Evolutionary conservation across 1,284 basidiomycete genomes (phyloP).

Genomic region (Boletus chippewaensis): DNA sequence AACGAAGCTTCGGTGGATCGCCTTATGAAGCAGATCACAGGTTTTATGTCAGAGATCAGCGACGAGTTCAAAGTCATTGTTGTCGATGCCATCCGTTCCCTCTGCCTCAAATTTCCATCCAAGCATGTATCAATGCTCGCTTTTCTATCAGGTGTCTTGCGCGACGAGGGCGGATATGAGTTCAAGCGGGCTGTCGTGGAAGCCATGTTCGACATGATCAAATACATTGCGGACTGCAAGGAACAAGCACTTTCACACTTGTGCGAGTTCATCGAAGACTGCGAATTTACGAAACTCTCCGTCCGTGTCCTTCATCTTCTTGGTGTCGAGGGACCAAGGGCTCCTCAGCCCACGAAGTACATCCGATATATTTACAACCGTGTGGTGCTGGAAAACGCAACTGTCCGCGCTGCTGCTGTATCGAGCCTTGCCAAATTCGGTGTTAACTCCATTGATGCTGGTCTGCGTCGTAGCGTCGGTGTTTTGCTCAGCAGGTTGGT

Average conservation of each 20-base stretch:
- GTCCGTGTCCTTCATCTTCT: constrained; percentile 95
- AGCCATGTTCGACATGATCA: constrained; percentile 99
- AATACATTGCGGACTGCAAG: constrained; percentile 92
- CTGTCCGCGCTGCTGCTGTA: constrained; percentile 95
- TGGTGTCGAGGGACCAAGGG: constrained; percentile 93
- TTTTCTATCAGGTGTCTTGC: constrained; percentile 89
- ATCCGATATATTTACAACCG: constrained; percentile 99
- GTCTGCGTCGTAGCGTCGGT: constrained; percentile 79
- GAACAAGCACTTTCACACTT: constrained; percentile 95
- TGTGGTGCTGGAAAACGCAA: constrained; percentile 97
- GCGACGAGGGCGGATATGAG: constrained; percentile 98
- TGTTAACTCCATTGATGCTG: constrained; percentile 73
- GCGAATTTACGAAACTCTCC: constrained; percentile 98
- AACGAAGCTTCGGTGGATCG: constrained; percentile 99
- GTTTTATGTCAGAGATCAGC: constrained; percentile 99
- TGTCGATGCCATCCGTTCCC: constrained; percentile 95
- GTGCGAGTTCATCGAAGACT: constrained; percentile 99
- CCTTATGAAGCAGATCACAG: constrained; percentile 98
- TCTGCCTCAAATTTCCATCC: constrained; percentile 97
- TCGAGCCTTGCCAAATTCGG: constrained; percentile 96
- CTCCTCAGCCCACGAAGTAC: constrained; percentile 94
- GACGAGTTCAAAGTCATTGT: constrained; percentile 99
- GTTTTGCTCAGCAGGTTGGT: constrained; percentile 76
- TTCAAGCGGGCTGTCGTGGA: constrained; percentile 99
- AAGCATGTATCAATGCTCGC: constrained; percentile 95